Conservation (phyloP, 2,329 filamentous ascomycete species). For the Neobulgaria alba region DNA sequence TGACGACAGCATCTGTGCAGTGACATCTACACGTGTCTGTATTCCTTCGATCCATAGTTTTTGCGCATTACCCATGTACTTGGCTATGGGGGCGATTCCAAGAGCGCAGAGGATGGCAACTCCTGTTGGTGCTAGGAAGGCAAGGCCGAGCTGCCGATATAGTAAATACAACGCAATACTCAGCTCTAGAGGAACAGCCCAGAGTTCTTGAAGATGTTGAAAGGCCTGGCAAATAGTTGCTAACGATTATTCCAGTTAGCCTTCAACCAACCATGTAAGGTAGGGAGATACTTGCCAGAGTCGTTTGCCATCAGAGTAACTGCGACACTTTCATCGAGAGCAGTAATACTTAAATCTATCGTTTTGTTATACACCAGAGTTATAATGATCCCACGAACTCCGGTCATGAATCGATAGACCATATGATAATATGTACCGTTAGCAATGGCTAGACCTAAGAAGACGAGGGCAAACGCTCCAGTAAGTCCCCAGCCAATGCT, state of each 20-base stretch:
- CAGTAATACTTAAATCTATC: slow-evolving; percentile 20
- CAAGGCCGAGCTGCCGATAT: slow-evolving; percentile 22
- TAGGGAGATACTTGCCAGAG: slow-evolving; percentile 7
- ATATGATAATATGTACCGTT: slow-evolving; percentile 14
- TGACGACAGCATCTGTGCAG: slow-evolving; percentile 24
- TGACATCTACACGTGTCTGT: slow-evolving; percentile 25
- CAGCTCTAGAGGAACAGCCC: slow-evolving; percentile 25
- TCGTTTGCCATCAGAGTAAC: slow-evolving; percentile 29
- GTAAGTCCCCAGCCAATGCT: slow-evolving; percentile 26
- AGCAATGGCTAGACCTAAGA: slow-evolving; percentile 23
- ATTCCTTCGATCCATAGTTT: slow-evolving; percentile 27
- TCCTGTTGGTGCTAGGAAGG: slow-evolving; percentile 18
- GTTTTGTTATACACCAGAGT: slow-evolving; percentile 24
- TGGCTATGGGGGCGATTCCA: slow-evolving; percentile 18
- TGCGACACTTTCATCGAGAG: slow-evolving; percentile 21
- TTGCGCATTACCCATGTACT: slow-evolving; percentile 21
- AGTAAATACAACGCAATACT: slow-evolving; percentile 25
- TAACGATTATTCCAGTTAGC: slow-evolving; percentile 4
- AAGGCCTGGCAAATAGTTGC: slow-evolving; percentile 25
- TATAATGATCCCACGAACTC: slow-evolving; percentile 22
- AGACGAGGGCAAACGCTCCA: slow-evolving; percentile 25
- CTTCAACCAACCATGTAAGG: background rate
- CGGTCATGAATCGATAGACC: slow-evolving; percentile 3
- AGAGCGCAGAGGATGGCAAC: slow-evolving; percentile 23
- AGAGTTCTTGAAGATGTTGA: slow-evolving; percentile 25